Evolutionary conservation across 2,329 filamentous ascomycete genomes (phyloP), one percentile per base, ranked within the genome.

Genomic region (Colletotrichum sublineola): DNA sequence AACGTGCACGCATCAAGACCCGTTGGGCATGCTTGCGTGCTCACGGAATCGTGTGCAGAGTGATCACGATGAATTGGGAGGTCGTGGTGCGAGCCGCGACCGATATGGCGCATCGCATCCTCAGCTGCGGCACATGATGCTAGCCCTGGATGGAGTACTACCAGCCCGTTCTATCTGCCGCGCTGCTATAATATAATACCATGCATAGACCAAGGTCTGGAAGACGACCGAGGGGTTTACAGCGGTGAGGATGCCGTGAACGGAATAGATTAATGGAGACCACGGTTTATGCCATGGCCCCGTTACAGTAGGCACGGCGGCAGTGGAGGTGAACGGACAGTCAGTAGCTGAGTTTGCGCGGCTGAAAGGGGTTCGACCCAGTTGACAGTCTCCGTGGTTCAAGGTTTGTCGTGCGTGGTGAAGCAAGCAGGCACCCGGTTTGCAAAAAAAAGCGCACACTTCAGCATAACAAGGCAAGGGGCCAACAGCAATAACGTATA

Each of bases 241-340:
- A 44, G 68, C 65, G 65, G 55, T 64, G 69, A 69, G 46, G 40
- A 31, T 40, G 33, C 66, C 40, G 46, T 36, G 69, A 72, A 60
- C 18, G 58, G 40, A 67, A 64, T 72, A 72, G 46, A 69, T 72
- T 72, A 69, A 69, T 56, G 61, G 55, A 48, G 38, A 18, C 38
- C 65, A 31, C 58, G 44, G 50, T 38, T 71, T 68, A 71, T 63
- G 68, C 69, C 52, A 40, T 56, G 46, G 68, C 2, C 56, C 12
- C 56, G 48, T 24, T 4, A 44, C 20, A 29, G 20, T 5, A 18
- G 40, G 31, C 62, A 55, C 33, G 50, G 38, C 20, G 29, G 40
- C 20, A 20, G 9, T 18, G 38, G 40, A 36, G 60, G 44, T 46
- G 18, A 38, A 50, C 31, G 42, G 61, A 50, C 31, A 29, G 61